Evolutionary conservation across 164 flowering plant genomes (phyloP).

Genomic region (Aristolochia californica): DNA sequence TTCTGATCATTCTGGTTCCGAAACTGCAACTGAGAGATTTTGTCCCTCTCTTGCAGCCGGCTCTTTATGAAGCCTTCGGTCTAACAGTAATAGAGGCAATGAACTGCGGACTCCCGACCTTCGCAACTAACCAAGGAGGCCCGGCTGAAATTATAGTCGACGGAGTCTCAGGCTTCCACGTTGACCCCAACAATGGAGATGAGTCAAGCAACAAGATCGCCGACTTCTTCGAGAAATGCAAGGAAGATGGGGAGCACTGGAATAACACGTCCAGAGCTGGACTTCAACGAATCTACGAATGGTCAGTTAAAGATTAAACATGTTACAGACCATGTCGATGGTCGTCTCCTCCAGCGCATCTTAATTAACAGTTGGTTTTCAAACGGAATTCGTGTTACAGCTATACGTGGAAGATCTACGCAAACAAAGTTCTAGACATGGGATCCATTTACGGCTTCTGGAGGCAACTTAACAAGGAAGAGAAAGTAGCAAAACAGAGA

Average conservation of each 20-base stretch:
- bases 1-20: no score
- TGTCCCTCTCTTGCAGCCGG: constrained; percentile 34
- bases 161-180: constrained; percentile 78
- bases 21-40: no score
- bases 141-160: constrained; percentile 92
- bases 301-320: constrained; percentile 37
- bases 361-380: neutral
- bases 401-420: constrained; percentile 99
- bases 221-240: constrained; percentile 81
- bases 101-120: constrained; percentile 88
- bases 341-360: neutral
- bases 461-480: constrained; percentile 65
- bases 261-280: constrained; percentile 48
- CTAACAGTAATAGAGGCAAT: constrained; percentile 93
- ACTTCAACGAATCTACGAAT: constrained; percentile 65
- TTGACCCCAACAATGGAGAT: constrained; percentile 80
- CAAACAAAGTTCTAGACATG: constrained; percentile 78
- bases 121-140: constrained; percentile 94
- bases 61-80: constrained; percentile 86
- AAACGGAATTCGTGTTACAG: constrained; percentile 27
- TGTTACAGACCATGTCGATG: neutral
- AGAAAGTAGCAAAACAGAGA: constrained; percentile 67
- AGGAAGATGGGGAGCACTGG: constrained; percentile 54
- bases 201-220: constrained; percentile 74
- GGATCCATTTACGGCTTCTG: constrained; percentile 75